Evolutionary conservation across 75 land plant species (phyloP).

Genomic region (Picea glauca): DNA sequence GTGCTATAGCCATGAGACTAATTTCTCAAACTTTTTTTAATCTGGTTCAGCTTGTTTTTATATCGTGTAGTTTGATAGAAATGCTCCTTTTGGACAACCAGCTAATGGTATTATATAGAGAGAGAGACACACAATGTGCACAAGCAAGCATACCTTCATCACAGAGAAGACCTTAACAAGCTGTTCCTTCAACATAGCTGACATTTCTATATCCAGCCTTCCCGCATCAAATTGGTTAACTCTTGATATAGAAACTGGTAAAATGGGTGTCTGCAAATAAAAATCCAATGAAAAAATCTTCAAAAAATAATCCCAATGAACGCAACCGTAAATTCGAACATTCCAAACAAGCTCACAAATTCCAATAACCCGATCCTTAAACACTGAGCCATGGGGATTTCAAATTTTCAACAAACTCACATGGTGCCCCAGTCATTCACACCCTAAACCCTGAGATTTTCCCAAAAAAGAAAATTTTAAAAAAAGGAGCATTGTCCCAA

Average conservation of each 20-base stretch:
- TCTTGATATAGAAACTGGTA: conserved; percentile 65
- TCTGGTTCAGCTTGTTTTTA: no score
- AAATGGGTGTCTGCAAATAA: conserved; percentile 7
- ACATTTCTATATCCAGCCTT: conserved; percentile 89
- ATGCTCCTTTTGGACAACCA: no score
- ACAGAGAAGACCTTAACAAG: conserved; percentile 84
- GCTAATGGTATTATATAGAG: no score
- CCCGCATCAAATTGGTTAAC: conserved; percentile 96
- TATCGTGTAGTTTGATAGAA: no score
- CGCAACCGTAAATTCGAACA: neutral
- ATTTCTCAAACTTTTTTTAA: no score
- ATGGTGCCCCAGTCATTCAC: neutral
- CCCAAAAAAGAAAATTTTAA: neutral
- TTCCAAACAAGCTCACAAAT: neutral
- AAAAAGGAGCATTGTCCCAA: neutral
- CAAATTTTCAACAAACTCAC: neutral
- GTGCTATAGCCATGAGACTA: no score
- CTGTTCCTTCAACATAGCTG: conserved; percentile 97
- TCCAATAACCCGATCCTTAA: neutral
- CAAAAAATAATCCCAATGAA: neutral
- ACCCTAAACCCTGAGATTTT: neutral
- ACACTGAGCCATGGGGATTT: neutral
- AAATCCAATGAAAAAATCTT: neutral
- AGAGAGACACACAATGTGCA: no score
- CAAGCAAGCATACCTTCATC: conserved; percentile 65